These are phyloP conservation scores for Daldinia decipiens DNA, from an alignment of 495 filamentous ascomycete species.

Conservation along the genomic window DNA sequence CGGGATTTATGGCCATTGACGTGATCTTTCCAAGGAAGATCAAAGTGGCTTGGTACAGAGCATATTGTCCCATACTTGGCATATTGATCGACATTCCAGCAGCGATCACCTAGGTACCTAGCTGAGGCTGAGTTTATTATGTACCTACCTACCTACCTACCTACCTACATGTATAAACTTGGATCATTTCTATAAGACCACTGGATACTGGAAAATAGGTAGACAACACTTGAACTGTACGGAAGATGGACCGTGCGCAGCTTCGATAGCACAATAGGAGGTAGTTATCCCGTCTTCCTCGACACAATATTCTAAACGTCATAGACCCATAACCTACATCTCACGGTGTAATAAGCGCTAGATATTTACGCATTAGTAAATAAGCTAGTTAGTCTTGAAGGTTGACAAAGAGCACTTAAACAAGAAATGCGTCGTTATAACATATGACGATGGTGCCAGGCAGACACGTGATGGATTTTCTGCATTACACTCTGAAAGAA, in stretches of 20 bases:
- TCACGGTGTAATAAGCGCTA: neutral
- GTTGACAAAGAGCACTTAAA: neutral
- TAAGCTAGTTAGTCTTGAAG: neutral
- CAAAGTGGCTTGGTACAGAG: conserved; percentile 14
- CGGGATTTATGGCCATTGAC: neutral
- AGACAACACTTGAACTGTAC: no score
- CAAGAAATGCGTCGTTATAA: neutral
- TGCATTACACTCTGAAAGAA: neutral
- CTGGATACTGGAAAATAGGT: neutral
- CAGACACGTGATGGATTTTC: neutral
- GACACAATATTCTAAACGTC: neutral
- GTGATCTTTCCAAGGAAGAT: conserved; percentile 20
- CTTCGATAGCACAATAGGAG: no score
- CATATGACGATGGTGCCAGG: neutral
- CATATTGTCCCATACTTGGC: conserved; percentile 15
- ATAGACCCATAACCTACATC: neutral
- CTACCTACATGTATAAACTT: no score
- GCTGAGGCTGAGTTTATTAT: neutral
- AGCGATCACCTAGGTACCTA: neutral
- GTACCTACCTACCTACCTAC: no score
- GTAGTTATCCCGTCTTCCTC: no score
- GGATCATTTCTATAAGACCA: neutral
- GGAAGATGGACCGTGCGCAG: neutral
- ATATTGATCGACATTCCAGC: conserved; percentile 11
- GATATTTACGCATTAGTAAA: neutral